Evolutionary conservation across 2,329 filamentous ascomycete species (phyloP), one percentile per base, ranked within the genome.

Genomic region (Emydomyces testavorans): DNA sequence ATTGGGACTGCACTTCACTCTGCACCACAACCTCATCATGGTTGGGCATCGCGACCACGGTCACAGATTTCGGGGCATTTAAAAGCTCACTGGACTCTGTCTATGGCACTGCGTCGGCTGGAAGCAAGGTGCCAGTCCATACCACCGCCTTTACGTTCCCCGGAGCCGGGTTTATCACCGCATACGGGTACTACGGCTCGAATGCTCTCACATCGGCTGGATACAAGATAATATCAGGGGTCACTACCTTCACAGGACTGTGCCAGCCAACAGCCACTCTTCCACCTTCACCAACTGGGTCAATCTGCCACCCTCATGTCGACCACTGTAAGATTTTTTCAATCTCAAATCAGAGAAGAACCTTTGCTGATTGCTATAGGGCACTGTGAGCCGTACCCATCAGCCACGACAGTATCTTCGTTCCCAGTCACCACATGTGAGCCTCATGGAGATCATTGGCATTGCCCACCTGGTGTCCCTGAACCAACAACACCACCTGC

Each of bases 241-340:
- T 48, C 4, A 41, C 46, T 6, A 48, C 28, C 3, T 35, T 48
- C 15, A 48, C 46, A 8, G 46, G 16, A 2, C 16, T 18, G 4
- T 48, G 46, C 21, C 8, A 41, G 29, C 37, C 36, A 32, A 41
- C 26, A 13, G 37, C 24, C 15, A 41, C 36, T 21, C 31, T 48
- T 23, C 46, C 46, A 7, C 46, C 46, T 11, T 48, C 46, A 1
- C 46, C 46, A 10, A 48, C 46, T 20, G 46, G 46, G 3, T 48
- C 46, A 3, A 31, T 15, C n/a, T 39, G 36, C 15, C 18, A 39
- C 5, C 36, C 36, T n/a, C 36, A 39, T 39, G 36, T 16, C 11
- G 36, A 39, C 36, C 36, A 39, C 36, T 39, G 36, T n/a, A n/a
- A n/a, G n/a, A n/a, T n/a, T n/a, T n/a, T n/a, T n/a, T n/a, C n/a